Base-by-base conservation (phyloP, 768 basidiomycete species). In the Obba rivulosa region DNA sequence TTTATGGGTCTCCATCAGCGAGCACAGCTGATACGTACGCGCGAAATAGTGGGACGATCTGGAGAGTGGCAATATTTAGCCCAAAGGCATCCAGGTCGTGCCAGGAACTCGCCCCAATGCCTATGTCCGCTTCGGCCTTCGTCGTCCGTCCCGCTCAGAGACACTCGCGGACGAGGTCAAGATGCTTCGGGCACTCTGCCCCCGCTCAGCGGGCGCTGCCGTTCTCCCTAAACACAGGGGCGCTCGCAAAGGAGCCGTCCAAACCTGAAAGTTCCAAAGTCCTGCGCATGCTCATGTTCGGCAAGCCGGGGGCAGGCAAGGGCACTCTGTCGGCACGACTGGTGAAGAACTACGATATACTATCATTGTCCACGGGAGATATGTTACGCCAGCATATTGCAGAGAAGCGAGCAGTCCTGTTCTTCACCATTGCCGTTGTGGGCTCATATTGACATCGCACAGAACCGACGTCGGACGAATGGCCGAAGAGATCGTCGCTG, bases 291-390 rank as follows among this genome's bases (percentile, higher is more conserved):
- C 70, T 88, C 51, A 79, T 87, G 73, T 87, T 86, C 63, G 86
- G 85, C 24, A 87, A 87, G 66, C 86, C 83, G n/a, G 86, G 86
- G 22, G 79, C 85, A 41, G 87, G 87, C 48, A 89, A 95, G 70
- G 92, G 92, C 28, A 95, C 92, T 0, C 74, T 93, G 36, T 76
- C 86, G 2, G 73, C 77, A 14, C 77, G 85, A 37, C 76, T 95
- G 23, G 80, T 88, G 49, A 76, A 81, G 53, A 87, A 89, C 64
- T 92, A 89, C 62, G 83, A 90, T 59, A 79, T 94, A 45, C 57
- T 84, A 37, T 77, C 82, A 8, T 66, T 94, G 42, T 91, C 87
- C 8, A 87, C 87, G 2, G 92, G 92, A 8, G 92, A 96, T 63
- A 70, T 94, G 34, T 69, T 96, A 56, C 75, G 92, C 53, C 84